Base-by-base conservation (phyloP, 176 grass and related monocot genomes). In the Otatea glauca region DNA sequence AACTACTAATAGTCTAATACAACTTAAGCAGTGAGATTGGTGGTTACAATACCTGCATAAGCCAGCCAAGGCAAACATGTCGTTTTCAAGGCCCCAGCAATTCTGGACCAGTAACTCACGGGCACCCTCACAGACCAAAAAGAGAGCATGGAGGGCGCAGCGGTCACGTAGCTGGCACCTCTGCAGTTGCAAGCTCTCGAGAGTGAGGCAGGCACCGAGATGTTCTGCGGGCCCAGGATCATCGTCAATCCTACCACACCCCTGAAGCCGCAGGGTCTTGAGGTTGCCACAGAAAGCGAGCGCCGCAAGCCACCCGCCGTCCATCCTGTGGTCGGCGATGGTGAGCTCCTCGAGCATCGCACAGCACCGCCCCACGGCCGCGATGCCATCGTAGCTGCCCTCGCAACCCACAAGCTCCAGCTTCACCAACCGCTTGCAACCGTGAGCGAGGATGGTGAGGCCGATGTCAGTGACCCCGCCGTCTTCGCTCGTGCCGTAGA, bases 41-140 rank as follows among this genome's bases (percentile, higher is more conserved):
- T 69, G 81, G 47, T 87, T 76, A 29, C 7, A 45, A 14, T 94
- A 98, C 96, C 96, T 93, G 90, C 91, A 98, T 51, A 92, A 80
- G 79, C 85, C 85, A 67, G 74, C 83, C 62, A 90, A 78, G 14
- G 84, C 74, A 77, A 96, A 98, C 93, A 98, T 87, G 65, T 91
- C 89, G 42, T 98, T 87, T 71, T 98, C 96, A 18, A 94, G 89
- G 20, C 96, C 96, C 96, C 96, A 98, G 77, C 91, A 98, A 98
- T 92, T 88, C 35, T 96, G 85, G 64, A 98, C 35, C 51, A 89
- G 45, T 53, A 98, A 80, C 83, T 98, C 96, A 11, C 93, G 91
- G 15, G 90, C 91, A 2, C 85, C 83, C 78, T 94, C 88, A 37
- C 96, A 98, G 23, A 96, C 89, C 88, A 95, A 81, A 84, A 95